Evolutionary conservation across 2,329 filamentous ascomycete species (phyloP), one percentile per base, ranked within the genome.

Genomic region (Aciculosporium take): DNA sequence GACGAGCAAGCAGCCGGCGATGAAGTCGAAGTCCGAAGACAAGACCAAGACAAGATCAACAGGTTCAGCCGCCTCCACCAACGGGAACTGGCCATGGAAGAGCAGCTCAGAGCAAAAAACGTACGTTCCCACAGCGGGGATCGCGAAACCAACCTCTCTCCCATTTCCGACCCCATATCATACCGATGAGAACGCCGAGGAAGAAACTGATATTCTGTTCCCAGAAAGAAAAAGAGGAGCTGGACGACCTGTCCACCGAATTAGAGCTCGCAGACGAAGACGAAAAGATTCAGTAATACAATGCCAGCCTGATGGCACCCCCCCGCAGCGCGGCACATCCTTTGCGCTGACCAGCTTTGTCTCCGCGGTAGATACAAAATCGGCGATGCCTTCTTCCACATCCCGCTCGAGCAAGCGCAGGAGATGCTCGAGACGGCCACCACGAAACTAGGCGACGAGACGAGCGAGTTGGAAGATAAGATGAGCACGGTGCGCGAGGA

Each of bases 41-140:
- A 96, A 61, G 91, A 98, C 60, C 91, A 98, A 63, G 88, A 96
- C 67, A 94, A 91, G 66, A 98, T 98, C 76, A 98, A 98, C 66
- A 81, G 79, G 49, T 98, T 98, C 71, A 95, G 88, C 62, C 80
- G 87, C 34, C 70, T 98, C 48, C 91, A 98, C 61, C 86, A 93
- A 59, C 81, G 84, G 39, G 84, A 94, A 59, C 71, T 82, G 27
- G 63, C 71, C 3, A 61, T 96, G 3, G 80, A 93, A 57, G 87
- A 93, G 37, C 79, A 91, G 52, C 65, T 96, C 49, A 81, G 82
- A 56, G 60, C 64, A 5, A 95, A 94, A 60, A 78, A 78, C 60
- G 89, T 88, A 60, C 46, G 76, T 62, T n/a, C n/a, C n/a, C n/a
- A n/a, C n/a, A n/a, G n/a, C n/a, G n/a, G n/a, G n/a, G n/a, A n/a